phyloP scores from a whole-genome alignment of 176 grass and related monocot genomes.

The Puya raimondii region DNA sequence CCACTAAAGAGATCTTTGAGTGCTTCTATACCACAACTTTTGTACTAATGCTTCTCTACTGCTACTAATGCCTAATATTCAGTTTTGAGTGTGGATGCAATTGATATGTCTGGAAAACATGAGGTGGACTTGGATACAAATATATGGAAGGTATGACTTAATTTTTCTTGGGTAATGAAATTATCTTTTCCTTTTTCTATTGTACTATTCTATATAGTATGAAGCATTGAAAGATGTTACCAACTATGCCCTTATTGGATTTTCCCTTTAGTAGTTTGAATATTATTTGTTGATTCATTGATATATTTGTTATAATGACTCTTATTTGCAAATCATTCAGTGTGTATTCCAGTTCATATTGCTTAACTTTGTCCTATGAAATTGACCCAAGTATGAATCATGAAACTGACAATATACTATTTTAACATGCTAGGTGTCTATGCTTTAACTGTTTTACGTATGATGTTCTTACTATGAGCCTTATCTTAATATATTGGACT shows the following conservation, averaged over 20 bases:
- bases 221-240: not conserved
- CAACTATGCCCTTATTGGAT: not conserved
- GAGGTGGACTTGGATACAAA: constrained; percentile 98
- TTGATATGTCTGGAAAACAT: constrained; percentile 98
- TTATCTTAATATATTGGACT: no score
- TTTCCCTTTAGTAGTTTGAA: no score
- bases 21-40: not conserved
- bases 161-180: not conserved
- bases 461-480: no score
- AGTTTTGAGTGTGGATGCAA: constrained; percentile 95
- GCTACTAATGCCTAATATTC: constrained; percentile 11
- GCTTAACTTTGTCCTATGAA: no score
- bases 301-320: no score
- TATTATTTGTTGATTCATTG: no score
- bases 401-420: no score
- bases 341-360: no score
- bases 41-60: constrained; percentile 2
- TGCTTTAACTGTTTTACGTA: no score
- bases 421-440: no score
- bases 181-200: not conserved
- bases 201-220: not conserved
- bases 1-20: not conserved
- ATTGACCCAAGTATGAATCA: no score
- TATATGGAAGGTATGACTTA: constrained; percentile 86
- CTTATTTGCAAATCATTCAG: no score